Conservation (phyloP, 2,329 filamentous ascomycete genomes). For the Trichoderma sp. region DNA sequence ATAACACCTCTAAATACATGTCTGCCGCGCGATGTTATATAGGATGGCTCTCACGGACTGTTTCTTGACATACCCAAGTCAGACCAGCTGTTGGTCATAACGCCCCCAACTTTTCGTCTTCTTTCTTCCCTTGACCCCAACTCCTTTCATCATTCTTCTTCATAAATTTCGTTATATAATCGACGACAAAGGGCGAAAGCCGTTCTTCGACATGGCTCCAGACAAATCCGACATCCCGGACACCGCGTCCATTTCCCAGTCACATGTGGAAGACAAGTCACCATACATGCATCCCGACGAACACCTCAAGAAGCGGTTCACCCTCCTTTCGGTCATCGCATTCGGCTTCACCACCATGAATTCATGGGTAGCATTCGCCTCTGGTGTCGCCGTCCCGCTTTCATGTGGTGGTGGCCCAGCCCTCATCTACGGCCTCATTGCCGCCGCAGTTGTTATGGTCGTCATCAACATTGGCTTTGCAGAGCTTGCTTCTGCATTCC, state of each 20-base stretch:
- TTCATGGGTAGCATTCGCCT: conserved; percentile 32
- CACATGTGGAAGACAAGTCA: conserved; percentile 26
- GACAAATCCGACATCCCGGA: not conserved
- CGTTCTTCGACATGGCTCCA: not conserved
- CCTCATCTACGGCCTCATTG: conserved; percentile 31
- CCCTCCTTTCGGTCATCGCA: conserved; percentile 30
- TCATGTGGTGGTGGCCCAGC: conserved; percentile 30
- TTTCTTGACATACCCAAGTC: not conserved
- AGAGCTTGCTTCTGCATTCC: conserved; percentile 31
- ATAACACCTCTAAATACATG: not conserved
- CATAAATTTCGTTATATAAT: not conserved
- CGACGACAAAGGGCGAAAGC: not conserved
- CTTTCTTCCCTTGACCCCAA: not conserved
- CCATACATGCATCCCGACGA: conserved; percentile 20
- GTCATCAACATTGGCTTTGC: conserved; percentile 31
- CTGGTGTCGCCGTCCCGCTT: conserved; percentile 29
- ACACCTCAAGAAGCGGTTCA: conserved; percentile 29
- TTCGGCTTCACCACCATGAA: conserved; percentile 33
- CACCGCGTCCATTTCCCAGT: conserved; percentile 12
- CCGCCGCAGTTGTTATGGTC: conserved; percentile 28
- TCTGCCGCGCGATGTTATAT: not conserved
- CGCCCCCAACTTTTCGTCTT: not conserved
- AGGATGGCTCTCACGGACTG: not conserved
- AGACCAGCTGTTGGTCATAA: not conserved
- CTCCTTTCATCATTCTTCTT: not conserved